Percentiles rank a stretch among this genome's conserved stretches.
Evolutionary conservation across 1,284 basidiomycete genomes (phyloP).

Genomic region (Apiotrichum domesticum): DNA sequence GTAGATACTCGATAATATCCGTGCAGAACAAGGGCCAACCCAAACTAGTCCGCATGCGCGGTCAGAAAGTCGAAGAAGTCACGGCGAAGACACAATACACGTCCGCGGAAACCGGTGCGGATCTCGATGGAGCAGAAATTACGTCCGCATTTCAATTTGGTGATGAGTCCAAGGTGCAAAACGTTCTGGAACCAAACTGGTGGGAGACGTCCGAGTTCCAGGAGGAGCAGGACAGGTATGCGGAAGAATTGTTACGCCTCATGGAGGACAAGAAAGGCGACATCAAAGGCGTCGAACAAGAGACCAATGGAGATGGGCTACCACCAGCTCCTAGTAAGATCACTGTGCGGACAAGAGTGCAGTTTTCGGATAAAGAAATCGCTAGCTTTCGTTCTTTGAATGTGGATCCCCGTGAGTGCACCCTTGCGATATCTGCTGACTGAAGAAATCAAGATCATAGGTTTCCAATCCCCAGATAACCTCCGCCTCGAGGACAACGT

Average conservation of each 20-base stretch:
- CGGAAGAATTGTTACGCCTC: conserved; percentile 26
- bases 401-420: conserved; percentile 56
- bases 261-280: conserved; percentile 17
- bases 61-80: conserved; percentile 68
- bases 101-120: conserved; percentile 41
- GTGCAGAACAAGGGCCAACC: conserved; percentile 75
- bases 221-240: conserved; percentile 20
- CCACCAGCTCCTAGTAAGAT: background rate
- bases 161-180: conserved; percentile 33
- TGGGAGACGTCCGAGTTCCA: conserved; percentile 32
- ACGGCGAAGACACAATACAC: conserved; percentile 64
- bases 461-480: conserved; percentile 73
- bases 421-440: background rate
- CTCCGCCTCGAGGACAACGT: conserved; percentile 80
- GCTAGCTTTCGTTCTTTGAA: conserved; percentile 71
- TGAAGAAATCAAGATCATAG: conserved; percentile 70
- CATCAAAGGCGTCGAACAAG: background rate
- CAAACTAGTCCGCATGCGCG: conserved; percentile 73
- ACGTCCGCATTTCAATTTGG: conserved; percentile 44
- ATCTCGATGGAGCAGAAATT: conserved; percentile 36
- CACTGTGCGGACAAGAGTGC: conserved; percentile 53
- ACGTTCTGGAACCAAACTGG: conserved; percentile 40
- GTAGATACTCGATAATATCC: conserved; percentile 75
- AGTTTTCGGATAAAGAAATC: conserved; percentile 80
- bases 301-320: background rate